phyloP scores from a whole-genome alignment of 2,329 filamentous ascomycete genomes.

The Hymenoscyphus occultus region DNA sequence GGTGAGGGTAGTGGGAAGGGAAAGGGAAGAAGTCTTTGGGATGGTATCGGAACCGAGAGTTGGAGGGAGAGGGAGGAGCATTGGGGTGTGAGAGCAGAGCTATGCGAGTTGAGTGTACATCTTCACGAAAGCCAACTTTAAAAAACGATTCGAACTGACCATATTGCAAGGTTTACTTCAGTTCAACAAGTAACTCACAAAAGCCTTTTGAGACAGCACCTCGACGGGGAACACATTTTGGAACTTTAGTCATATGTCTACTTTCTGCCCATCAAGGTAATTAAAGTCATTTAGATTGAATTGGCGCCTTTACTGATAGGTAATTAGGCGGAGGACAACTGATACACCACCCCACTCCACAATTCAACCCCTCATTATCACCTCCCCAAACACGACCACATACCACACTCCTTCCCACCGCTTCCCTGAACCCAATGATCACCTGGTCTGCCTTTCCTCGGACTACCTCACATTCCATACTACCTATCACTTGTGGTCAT shows the following conservation, averaged over 20 bases:
- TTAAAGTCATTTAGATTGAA: not conserved
- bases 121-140: conserved; percentile 40
- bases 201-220: conserved; percentile 54
- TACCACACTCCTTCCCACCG: conserved; percentile 12
- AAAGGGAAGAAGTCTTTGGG: conserved; percentile 14
- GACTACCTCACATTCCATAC: conserved; percentile 52
- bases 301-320: not conserved
- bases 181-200: conserved; percentile 49
- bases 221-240: conserved; percentile 47
- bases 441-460: conserved; percentile 53
- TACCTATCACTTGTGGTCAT: conserved; percentile 49
- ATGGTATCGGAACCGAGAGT: conserved; percentile 24
- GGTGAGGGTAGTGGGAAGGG: not conserved
- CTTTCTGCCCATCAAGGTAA: conserved; percentile 27
- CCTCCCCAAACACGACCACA: conserved; percentile 12
- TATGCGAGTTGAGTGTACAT: conserved; percentile 55
- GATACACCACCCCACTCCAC: conserved; percentile 11
- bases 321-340: conserved; percentile 26
- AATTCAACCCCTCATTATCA: conserved; percentile 13
- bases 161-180: conserved; percentile 46
- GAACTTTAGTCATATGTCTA: conserved; percentile 53
- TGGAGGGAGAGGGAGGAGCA: conserved; percentile 23
- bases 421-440: conserved; percentile 18
- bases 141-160: conserved; percentile 24
- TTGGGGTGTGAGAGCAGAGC: conserved; percentile 46